Percentiles rank a stretch among this genome's conserved stretches.
Evolutionary conservation across 148 eudicot genomes (phyloP).

Genomic region (Fagopyrum esculentum): DNA sequence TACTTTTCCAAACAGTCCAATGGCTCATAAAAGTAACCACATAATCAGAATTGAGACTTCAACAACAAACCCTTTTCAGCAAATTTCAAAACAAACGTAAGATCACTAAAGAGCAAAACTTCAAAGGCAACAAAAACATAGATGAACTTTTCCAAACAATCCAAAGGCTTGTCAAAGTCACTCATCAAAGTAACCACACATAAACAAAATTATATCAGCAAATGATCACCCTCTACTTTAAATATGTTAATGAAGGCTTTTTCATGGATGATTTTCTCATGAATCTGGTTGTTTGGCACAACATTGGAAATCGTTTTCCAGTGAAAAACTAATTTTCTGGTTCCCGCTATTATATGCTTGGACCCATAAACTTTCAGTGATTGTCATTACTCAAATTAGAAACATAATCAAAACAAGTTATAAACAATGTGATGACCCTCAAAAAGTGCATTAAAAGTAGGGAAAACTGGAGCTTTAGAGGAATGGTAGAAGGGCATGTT

Average conservation of each 20-base stretch:
- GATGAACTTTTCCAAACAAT: background rate
- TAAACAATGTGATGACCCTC: background rate
- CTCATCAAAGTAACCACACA: background rate
- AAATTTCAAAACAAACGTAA: background rate
- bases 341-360: no score
- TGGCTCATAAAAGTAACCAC: background rate
- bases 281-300: no score
- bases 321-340: no score
- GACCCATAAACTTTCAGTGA: background rate
- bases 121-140: background rate
- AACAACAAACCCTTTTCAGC: background rate
- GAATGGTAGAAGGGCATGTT: slow-evolving; percentile 5
- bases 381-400: background rate
- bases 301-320: no score
- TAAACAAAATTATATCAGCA: background rate
- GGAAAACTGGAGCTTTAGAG: background rate
- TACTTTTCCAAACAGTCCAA: background rate
- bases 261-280: background rate
- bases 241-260: background rate
- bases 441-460: slow-evolving; percentile 1
- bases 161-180: background rate
- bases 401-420: background rate
- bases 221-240: background rate
- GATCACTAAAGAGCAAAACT: background rate
- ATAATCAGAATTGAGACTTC: background rate